These are phyloP conservation scores for Teratosphaeria nubilosa DNA, from an alignment of 2,329 filamentous ascomycete genomes.

Conservation along the genomic window DNA sequence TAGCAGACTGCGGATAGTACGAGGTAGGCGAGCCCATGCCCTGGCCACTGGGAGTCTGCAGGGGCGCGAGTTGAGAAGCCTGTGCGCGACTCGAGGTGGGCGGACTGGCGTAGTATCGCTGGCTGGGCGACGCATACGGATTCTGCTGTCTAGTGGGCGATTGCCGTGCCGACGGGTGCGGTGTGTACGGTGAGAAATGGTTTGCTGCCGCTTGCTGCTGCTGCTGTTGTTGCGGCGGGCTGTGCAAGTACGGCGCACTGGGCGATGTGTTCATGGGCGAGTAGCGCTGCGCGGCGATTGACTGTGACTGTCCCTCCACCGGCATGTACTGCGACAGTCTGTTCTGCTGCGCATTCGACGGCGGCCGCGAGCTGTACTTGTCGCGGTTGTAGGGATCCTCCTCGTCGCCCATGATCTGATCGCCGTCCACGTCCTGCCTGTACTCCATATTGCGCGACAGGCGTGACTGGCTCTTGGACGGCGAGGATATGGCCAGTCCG, in stretches of 20 bases:
- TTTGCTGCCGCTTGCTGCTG: conserved; percentile 24
- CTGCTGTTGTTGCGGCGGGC: conserved; percentile 47
- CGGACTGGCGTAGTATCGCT: conserved; percentile 48
- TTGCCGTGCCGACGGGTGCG: conserved; percentile 48
- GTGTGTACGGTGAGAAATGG: conserved; percentile 26
- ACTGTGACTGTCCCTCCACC: conserved; percentile 49
- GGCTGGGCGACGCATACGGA: conserved; percentile 43
- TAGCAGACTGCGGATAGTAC: conserved; percentile 60
- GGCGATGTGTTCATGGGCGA: conserved; percentile 93
- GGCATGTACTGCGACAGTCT: conserved; percentile 60
- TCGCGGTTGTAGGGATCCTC: conserved; percentile 74
- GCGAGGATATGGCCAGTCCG: conserved; percentile 28
- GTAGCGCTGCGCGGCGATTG: conserved; percentile 82
- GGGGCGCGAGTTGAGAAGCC: conserved; percentile 62
- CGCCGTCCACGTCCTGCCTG: conserved; percentile 34
- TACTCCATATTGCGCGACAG: conserved; percentile 14
- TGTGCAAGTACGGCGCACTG: conserved; percentile 61
- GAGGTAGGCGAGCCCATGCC: conserved; percentile 31
- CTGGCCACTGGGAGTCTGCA: conserved; percentile 49
- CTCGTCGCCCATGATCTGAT: conserved; percentile 72
- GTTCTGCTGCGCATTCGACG: conserved; percentile 40
- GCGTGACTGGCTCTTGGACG: conserved; percentile 3
- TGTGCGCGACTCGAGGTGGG: conserved; percentile 35
- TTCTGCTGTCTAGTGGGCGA: conserved; percentile 63
- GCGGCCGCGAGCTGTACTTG: conserved; percentile 68